phyloP scores from a whole-genome alignment of 805 yeast species.

The Schwanniomyces polymorphus region DNA sequence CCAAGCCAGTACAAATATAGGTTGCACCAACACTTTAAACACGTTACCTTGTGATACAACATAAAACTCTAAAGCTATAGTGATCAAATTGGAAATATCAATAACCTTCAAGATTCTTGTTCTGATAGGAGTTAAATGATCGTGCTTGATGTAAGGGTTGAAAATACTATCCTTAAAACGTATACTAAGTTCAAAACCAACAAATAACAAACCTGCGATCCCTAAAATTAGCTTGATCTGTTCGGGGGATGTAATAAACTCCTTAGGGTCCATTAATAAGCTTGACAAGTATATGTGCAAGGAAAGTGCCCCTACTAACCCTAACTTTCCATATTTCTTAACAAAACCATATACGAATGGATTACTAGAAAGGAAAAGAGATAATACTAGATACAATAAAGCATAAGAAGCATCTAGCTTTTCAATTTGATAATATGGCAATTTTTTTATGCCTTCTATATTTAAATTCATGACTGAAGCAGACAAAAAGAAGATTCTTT shows the following conservation, averaged over 20 bases:
- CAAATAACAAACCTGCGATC: neutral
- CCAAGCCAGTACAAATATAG: neutral
- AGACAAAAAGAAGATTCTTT: neutral
- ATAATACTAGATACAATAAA: neutral
- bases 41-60: neutral
- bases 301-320: neutral
- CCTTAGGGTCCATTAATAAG: neutral
- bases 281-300: neutral
- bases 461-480: neutral
- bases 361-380: neutral
- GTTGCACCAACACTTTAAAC: neutral
- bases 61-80: neutral
- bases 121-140: neutral
- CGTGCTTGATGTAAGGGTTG: neutral
- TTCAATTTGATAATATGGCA: neutral
- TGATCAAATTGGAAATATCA: neutral
- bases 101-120: neutral
- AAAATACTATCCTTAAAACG: neutral
- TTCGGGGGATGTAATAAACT: neutral
- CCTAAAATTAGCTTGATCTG: neutral
- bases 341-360: neutral
- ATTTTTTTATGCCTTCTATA: neutral
- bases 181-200: neutral
- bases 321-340: neutral
- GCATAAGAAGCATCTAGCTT: neutral